phyloP scores from a whole-genome alignment of 208 protist species.

The Angomonas deanei region DNA sequence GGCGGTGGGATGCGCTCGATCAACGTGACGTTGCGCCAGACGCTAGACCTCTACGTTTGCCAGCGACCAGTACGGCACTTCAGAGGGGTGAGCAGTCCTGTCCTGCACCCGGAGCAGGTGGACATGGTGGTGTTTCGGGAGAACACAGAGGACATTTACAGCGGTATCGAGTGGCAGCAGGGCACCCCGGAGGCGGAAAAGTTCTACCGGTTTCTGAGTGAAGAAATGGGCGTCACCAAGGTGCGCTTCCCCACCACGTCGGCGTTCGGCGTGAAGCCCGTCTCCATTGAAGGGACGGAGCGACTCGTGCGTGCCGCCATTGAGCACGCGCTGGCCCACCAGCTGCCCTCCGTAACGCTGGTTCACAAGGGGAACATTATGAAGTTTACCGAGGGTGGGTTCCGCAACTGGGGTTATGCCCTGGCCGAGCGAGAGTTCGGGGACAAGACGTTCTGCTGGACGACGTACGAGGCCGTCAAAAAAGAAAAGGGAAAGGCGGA shows the following conservation, averaged over 20 bases:
- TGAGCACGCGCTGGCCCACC: conserved; percentile 34
- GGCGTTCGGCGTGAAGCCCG: conserved; percentile 41
- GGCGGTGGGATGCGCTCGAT: conserved; percentile 47
- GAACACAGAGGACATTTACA: conserved; percentile 60
- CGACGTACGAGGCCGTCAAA: conserved; percentile 27
- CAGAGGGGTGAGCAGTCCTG: conserved; percentile 28
- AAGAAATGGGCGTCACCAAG: conserved; percentile 30
- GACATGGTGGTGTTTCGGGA: conserved; percentile 58
- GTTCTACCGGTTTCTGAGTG: conserved; percentile 21
- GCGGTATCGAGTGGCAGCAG: conserved; percentile 38
- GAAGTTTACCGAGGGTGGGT: conserved; percentile 51
- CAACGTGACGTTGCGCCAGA: conserved; percentile 43
- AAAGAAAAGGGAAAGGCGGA: conserved; percentile 26
- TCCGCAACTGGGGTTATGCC: conserved; percentile 43
- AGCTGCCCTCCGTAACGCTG: conserved; percentile 37
- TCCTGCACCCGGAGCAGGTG: conserved; percentile 39
- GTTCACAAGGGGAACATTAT: conserved; percentile 67
- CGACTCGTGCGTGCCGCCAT: conserved; percentile 40
- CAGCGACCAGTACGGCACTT: conserved; percentile 45
- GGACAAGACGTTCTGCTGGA: conserved; percentile 21
- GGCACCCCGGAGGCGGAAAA: conserved; percentile 30
- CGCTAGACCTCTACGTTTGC: conserved; percentile 46
- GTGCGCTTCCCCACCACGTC: conserved; percentile 35
- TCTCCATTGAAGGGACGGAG: conserved; percentile 41
- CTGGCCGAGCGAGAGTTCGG: conserved; percentile 34